Evolutionary conservation across 768 basidiomycete genomes (phyloP), one percentile per base, ranked within the genome.

Genomic region (Macrolepiota dolichaula): DNA sequence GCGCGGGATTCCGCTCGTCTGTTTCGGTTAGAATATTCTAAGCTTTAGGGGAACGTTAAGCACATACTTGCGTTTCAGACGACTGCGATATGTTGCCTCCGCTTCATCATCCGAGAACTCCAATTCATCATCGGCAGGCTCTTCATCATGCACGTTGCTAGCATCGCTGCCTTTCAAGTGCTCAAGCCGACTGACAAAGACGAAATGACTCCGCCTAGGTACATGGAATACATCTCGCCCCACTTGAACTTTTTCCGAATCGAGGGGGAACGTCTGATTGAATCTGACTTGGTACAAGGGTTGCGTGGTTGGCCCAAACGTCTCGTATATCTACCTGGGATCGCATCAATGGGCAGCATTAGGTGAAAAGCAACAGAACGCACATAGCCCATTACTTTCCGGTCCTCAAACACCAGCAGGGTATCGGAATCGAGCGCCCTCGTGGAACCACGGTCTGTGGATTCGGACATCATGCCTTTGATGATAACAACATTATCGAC

Each of bases 91-190:
- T 29, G 85, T 86, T 17, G 85, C 85, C 72, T 98, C 96, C 57
- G 87, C 82, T 71, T 98, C 96, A 66, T 98, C 96, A 65, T 98
- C 96, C 2, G 92, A 94, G 73, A 96, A 98, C 70, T 98, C 96
- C 32, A 92, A 68, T 69, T 98, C 96, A 58, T 93, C 85, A 19
- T 92, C 94, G 1, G 79, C 91, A 2, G 92, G 88, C 71, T 98
- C 96, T 73, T 98, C 96, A 69, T 98, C 96, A 65, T 94, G 86
- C 10, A 94, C 80, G 69, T 98, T 98, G 68, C 91, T 94, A 22
- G 96, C 96, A 66, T 98, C 96, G 64, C 92, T 94, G 44, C 96
- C 96, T 69, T 88, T 95, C 63, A 85, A 70, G 17, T 75, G 79
- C 62, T 83, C 82, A 50, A 98, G 81, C 50, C 87, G 83, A 38